phyloP scores from a whole-genome alignment of 2,329 filamentous ascomycete genomes.

The Botrytis porri region DNA sequence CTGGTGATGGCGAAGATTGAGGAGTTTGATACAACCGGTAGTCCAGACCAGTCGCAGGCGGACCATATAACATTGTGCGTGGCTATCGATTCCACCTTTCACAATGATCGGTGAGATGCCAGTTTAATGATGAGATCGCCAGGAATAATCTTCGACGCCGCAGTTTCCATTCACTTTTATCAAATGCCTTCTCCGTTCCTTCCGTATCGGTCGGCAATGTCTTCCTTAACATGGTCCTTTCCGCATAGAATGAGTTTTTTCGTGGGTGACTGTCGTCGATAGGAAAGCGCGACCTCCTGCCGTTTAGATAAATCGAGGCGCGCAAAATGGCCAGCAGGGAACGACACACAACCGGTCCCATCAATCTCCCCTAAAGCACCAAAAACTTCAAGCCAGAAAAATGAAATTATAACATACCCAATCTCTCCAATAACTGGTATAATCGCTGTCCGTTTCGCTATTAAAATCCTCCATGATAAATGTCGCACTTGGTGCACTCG shows the following conservation, averaged over 20 bases:
- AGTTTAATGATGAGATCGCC: neutral
- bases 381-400: slow-evolving; percentile 21
- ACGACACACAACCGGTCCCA: neutral
- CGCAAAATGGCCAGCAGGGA: neutral
- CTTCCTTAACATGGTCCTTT: neutral
- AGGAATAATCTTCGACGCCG: neutral
- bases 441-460: slow-evolving; percentile 97
- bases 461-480: slow-evolving; percentile 88
- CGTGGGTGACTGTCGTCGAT: neutral
- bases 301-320: neutral
- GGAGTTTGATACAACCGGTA: neutral
- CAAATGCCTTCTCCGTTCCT: neutral
- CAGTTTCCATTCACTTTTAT: neutral
- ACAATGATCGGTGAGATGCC: neutral
- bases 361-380: slow-evolving; percentile 1
- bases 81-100: too few relatives aligned
- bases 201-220: neutral
- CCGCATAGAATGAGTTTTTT: neutral
- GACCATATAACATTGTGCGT: neutral
- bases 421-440: slow-evolving; percentile 98
- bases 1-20: neutral
- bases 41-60: neutral
- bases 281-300: neutral
- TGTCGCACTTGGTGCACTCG: slow-evolving; percentile 14
- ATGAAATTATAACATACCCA: slow-evolving; percentile 66